Base-by-base conservation (phyloP, 139 green algal genomes). In the Diplosphaera chodatii region DNA sequence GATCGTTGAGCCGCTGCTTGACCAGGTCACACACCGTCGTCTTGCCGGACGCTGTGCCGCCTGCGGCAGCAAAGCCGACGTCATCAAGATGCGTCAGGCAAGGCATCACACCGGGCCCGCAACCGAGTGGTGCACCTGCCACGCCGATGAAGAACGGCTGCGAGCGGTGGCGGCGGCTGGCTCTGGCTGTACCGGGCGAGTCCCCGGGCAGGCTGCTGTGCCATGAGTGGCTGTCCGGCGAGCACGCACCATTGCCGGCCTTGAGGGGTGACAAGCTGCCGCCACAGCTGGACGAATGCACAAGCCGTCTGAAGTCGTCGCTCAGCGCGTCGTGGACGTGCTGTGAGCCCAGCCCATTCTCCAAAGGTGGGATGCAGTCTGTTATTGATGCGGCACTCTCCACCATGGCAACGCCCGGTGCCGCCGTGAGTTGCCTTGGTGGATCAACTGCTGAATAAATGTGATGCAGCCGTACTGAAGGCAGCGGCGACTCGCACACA, bases 21-120 rank as follows among this genome's bases (percentile, higher is more conserved):
- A 99, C 98, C 0, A 87, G 71, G 71, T 97, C 86, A 70, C 93
- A 98, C 29, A 99, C 92, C 0, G 91, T 96, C 1, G 92, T 97
- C 73, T 98, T 97, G 32, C 92, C 90, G 3, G 80, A 88, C 30
- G 84, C 88, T 41, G 91, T 95, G 55, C 92, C 91, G n/a, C 89
- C 89, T 30, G 89, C 48, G 25, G 48, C 13, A 25, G 13, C n/a
- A 27, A 18, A 23, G 18, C 13, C n/a, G n/a, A n/a, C n/a, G n/a
- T n/a, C n/a, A n/a, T n/a, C n/a, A n/a, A n/a, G n/a, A n/a, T n/a
- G n/a, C n/a, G 13, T 59, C 18, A 23, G 25, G 48, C 48, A 23
- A 23, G n/a, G n/a, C n/a, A n/a, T n/a, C n/a, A n/a, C n/a, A n/a
- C n/a, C n/a, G n/a, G n/a, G n/a, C n/a, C n/a, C n/a, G n/a, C n/a